Evolutionary conservation across 352 stramenopile genomes (phyloP).

Genomic region (Globisporangium echinulatum): DNA sequence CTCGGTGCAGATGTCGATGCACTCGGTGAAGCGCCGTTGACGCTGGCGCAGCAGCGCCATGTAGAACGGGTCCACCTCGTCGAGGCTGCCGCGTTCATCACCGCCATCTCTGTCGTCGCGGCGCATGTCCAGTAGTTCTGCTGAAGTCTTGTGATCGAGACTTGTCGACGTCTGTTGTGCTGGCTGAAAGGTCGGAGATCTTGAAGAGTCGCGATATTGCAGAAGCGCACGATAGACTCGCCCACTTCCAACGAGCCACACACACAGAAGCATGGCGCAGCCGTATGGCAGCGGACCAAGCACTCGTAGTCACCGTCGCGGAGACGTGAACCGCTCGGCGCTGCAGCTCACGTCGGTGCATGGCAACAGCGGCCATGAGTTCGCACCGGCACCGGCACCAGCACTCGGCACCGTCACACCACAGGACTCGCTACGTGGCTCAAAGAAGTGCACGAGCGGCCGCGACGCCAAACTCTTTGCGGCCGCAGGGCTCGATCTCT

Average conservation of each 20-base stretch:
- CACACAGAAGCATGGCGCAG: too few relatives aligned
- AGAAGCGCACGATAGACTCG: too few relatives aligned
- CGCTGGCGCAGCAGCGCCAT: constrained; percentile 72
- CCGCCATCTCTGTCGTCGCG: neutral
- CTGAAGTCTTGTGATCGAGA: neutral
- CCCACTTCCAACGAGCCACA: too few relatives aligned
- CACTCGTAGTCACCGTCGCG: too few relatives aligned
- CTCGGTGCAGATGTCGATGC: constrained; percentile 76
- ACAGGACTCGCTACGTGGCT: constrained; percentile 35
- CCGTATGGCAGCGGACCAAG: too few relatives aligned
- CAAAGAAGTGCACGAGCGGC: neutral
- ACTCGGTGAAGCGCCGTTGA: constrained; percentile 76
- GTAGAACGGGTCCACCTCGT: constrained; percentile 87
- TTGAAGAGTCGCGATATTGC: neutral
- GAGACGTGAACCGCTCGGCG: neutral
- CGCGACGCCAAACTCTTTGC: constrained; percentile 29
- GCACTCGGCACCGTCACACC: constrained; percentile 33
- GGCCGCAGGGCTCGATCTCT: constrained; percentile 51
- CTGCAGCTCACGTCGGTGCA: neutral
- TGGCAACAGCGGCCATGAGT: neutral
- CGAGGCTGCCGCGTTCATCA: constrained; percentile 29
- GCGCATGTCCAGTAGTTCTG: constrained; percentile 2
- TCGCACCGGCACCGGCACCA: constrained; percentile 1
- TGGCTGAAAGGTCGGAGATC: neutral
- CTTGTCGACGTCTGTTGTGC: neutral